Evolutionary conservation across 192 early-diverging fungal species (phyloP).

Genomic region (Dimargaris xerosporica): DNA sequence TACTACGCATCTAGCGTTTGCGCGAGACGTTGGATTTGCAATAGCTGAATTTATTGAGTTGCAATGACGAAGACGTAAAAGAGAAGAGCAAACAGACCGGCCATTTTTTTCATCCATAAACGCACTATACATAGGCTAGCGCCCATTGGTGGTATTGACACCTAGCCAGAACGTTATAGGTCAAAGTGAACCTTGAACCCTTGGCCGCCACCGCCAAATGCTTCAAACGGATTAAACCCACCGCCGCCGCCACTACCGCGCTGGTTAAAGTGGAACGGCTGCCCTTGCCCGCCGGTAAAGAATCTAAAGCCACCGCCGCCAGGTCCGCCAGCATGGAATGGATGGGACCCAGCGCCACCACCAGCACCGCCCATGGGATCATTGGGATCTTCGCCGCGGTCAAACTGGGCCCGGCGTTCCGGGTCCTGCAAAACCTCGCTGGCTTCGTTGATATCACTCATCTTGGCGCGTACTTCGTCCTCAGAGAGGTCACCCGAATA

Average conservation of each 20-base stretch:
- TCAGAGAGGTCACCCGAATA: slow-evolving; percentile 57
- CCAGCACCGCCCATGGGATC: slow-evolving; percentile 39
- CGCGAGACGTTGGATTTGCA: too few species aligned
- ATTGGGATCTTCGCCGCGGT: slow-evolving; percentile 66
- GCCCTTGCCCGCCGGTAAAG: neutral
- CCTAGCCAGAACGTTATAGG: too few species aligned
- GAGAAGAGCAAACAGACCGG: too few species aligned
- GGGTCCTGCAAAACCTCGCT: slow-evolving; percentile 70
- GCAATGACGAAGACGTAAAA: too few species aligned
- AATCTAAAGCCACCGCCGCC: slow-evolving; percentile 20
- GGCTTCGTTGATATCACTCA: slow-evolving; percentile 86
- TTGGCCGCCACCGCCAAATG: too few species aligned
- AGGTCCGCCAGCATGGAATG: slow-evolving; percentile 10
- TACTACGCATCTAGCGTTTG: too few species aligned
- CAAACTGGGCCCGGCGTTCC: slow-evolving; percentile 45
- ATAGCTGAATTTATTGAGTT: too few species aligned
- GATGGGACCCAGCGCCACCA: slow-evolving; percentile 22
- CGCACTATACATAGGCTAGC: too few species aligned
- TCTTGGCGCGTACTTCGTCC: slow-evolving; percentile 72
- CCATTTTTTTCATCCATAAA: too few species aligned
- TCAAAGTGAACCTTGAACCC: too few species aligned
- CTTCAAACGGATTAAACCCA: too few species aligned
- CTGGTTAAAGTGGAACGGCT: neutral
- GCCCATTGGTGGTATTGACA: too few species aligned
- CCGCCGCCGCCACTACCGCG: neutral